These are phyloP conservation scores for Penicillium coprophilum DNA, from an alignment of 495 filamentous ascomycete species.

Conservation along the genomic window DNA sequence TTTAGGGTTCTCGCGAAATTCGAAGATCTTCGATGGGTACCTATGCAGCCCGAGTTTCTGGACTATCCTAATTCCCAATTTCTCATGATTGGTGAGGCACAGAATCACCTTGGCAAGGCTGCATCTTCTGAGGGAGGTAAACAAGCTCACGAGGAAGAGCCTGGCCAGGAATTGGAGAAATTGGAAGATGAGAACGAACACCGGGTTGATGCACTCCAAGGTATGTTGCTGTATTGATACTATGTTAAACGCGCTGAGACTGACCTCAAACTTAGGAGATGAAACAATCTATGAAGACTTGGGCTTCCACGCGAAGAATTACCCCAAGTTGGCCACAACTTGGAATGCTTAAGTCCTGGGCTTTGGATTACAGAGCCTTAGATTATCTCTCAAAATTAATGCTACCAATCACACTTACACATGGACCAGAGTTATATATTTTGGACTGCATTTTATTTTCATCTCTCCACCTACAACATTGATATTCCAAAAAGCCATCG, in stretches of 20 bases:
- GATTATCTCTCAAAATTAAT: not conserved
- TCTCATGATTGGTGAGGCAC: slow-evolving; percentile 74
- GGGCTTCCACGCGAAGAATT: slow-evolving; percentile 51
- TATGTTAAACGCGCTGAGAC: not conserved
- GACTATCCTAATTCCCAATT: slow-evolving; percentile 79
- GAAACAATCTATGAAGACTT: slow-evolving; percentile 56
- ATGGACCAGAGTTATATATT: not conserved
- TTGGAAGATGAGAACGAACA: slow-evolving; percentile 63
- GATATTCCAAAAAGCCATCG: no score
- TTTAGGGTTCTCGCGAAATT: slow-evolving; percentile 70
- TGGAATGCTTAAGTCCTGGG: slow-evolving; percentile 36
- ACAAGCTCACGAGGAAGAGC: slow-evolving; percentile 61
- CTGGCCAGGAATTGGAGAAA: slow-evolving; percentile 57
- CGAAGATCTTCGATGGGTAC: slow-evolving; percentile 67
- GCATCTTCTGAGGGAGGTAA: slow-evolving; percentile 55
- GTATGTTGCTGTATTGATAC: slow-evolving; percentile 28
- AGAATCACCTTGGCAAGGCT: slow-evolving; percentile 60
- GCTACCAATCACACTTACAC: not conserved
- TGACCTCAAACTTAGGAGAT: slow-evolving; percentile 38
- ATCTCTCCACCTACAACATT: no score
- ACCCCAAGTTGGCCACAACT: slow-evolving; percentile 48
- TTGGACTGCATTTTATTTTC: not conserved
- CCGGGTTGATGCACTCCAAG: slow-evolving; percentile 54
- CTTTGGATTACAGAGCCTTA: not conserved
- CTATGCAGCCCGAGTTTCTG: slow-evolving; percentile 71